phyloP scores from a whole-genome alignment of 306 rosid species.

The Alnus rubra region DNA sequence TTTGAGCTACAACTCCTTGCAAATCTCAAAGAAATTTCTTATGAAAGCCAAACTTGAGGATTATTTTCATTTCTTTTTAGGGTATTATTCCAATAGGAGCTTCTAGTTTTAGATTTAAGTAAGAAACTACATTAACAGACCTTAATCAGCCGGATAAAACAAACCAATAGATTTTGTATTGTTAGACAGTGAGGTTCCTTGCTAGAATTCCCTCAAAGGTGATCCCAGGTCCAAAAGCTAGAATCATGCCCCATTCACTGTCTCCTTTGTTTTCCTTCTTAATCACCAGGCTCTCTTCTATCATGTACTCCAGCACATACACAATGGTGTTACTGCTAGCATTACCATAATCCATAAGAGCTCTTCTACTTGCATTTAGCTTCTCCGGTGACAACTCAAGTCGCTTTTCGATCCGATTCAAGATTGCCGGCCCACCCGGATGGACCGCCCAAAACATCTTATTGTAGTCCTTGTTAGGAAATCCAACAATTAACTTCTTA shows the following conservation, averaged over 20 bases:
- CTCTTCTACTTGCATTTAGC: slow-evolving; percentile 71
- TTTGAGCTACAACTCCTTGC: background rate
- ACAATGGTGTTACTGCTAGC: slow-evolving; percentile 88
- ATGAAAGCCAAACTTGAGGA: background rate
- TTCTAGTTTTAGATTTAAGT: background rate
- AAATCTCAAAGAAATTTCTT: background rate
- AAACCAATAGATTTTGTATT: background rate
- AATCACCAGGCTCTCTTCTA: slow-evolving; percentile 59
- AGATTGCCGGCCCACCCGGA: slow-evolving; percentile 90
- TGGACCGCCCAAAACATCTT: slow-evolving; percentile 88
- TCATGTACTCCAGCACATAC: slow-evolving; percentile 83
- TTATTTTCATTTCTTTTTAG: background rate
- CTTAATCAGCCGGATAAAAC: background rate
- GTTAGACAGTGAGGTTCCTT: slow-evolving; percentile 57
- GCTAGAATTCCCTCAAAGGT: slow-evolving; percentile 89
- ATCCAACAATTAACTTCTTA: slow-evolving; percentile 48
- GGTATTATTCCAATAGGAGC: background rate
- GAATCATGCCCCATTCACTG: slow-evolving; percentile 78
- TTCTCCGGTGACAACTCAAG: slow-evolving; percentile 80
- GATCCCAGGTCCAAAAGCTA: slow-evolving; percentile 94
- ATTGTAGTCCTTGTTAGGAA: slow-evolving; percentile 52
- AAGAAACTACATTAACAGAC: background rate
- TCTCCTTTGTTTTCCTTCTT: slow-evolving; percentile 43
- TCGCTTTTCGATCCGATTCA: slow-evolving; percentile 74
- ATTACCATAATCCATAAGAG: slow-evolving; percentile 83